These are phyloP conservation scores for Beta lomatogona DNA, from an alignment of 179 eudicot species.

Conservation along the genomic window DNA sequence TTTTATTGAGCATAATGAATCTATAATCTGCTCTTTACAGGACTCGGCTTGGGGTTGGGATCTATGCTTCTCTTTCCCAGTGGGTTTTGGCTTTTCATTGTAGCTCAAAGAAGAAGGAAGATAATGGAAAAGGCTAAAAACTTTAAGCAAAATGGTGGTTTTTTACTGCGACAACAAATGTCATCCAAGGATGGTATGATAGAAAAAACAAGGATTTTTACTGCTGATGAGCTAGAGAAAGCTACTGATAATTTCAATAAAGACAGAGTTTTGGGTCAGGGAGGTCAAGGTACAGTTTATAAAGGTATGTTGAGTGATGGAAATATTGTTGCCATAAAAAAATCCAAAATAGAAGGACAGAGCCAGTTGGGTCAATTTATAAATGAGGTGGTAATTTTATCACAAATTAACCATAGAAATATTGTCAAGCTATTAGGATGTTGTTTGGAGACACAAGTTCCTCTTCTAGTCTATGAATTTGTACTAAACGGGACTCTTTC, in stretches of 20 bases:
- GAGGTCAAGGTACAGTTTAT: slow-evolving; percentile 53
- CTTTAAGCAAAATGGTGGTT: slow-evolving; percentile 51
- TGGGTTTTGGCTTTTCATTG: slow-evolving; percentile 22
- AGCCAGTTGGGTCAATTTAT: slow-evolving; percentile 44
- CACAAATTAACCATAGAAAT: slow-evolving; percentile 50
- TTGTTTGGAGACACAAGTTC: slow-evolving; percentile 56
- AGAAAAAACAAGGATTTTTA: slow-evolving; percentile 42
- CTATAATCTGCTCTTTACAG: neutral
- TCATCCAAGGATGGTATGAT: slow-evolving; percentile 33
- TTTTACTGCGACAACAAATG: slow-evolving; percentile 37
- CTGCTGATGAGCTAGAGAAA: slow-evolving; percentile 38
- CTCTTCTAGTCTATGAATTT: slow-evolving; percentile 55
- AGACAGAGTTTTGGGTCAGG: slow-evolving; percentile 47
- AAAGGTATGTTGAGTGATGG: slow-evolving; percentile 50
- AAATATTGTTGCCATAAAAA: slow-evolving; percentile 48
- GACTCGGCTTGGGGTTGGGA: slow-evolving; percentile 28
- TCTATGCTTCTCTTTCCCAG: slow-evolving; percentile 14
- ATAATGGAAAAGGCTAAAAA: slow-evolving; percentile 29
- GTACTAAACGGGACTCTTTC: slow-evolving; percentile 42
- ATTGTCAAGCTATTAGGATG: slow-evolving; percentile 49
- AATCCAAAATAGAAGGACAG: slow-evolving; percentile 40
- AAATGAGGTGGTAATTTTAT: slow-evolving; percentile 52
- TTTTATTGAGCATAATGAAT: neutral
- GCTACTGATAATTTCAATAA: slow-evolving; percentile 50
- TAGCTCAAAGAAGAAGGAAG: slow-evolving; percentile 24